Base-by-base conservation (phyloP, 208 protist species). In the Crithidia bombi region DNA sequence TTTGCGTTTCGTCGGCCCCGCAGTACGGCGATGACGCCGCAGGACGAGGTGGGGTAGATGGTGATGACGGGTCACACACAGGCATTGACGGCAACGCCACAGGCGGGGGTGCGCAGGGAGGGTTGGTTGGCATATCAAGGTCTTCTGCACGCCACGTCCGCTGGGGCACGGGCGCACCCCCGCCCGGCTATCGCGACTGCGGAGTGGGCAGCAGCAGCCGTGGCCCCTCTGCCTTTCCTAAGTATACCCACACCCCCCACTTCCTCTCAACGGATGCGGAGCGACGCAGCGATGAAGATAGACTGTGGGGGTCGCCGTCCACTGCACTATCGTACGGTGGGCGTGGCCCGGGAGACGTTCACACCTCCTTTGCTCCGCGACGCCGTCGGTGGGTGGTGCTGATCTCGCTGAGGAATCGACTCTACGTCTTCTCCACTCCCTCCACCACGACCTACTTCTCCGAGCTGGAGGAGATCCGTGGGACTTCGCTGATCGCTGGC, bases 371-470 rank as follows among this genome's bases (percentile, higher is more conserved):
- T 1, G 26, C 47, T 2, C 39, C 4, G 32, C 19, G 19, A 49
- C 58, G 33, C 33, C 50, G 36, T 2, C 75, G 67, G 3, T 71
- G 69, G 65, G 66, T 86, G 15, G 76, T 86, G 46, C 59, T 86
- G 10, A 39, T 86, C 25, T 73, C 73, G 0, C 44, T 81, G 21
- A 38, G 44, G 10, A 70, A 73, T 30, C 75, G 72, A 26, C 39
- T 86, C n/a, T 86, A 79, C 69, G 75, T 82, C 30, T 86, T 82
- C 66, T 30, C 70, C 30, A 52, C 65, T 14, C 54, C 57, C 0
- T 70, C 59, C n/a, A 50, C 51, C 23, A 69, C 47, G 33, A 41
- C 67, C 32, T 39, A 63, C 62, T 61, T 65, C 46, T 65, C 62
- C 30, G 39, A 54, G 61, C 14, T 66, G 21, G 46, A 56, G 33